phyloP scores from a whole-genome alignment of 2,329 filamentous ascomycete genomes.

The Pestalotiopsis sp. region DNA sequence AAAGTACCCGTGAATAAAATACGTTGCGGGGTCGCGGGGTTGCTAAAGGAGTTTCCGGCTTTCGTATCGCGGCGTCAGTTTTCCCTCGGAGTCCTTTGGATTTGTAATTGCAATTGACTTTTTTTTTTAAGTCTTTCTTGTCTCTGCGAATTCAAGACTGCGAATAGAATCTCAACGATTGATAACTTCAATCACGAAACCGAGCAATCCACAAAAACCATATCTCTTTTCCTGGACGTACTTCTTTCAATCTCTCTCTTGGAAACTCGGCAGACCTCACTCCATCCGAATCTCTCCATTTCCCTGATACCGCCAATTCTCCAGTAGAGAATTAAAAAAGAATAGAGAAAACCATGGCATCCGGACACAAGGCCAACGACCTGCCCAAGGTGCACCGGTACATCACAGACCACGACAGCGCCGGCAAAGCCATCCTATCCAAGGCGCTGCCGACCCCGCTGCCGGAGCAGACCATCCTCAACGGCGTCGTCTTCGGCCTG shows the following conservation, averaged over 20 bases:
- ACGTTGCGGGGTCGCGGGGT: constrained; percentile 9
- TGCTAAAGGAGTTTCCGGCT: background rate
- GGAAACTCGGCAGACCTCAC: background rate
- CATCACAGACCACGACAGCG: constrained; percentile 36
- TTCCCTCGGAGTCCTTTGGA: background rate
- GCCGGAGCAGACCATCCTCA: constrained; percentile 23
- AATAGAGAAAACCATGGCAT: constrained; percentile 4
- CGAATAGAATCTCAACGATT: too few relatives aligned
- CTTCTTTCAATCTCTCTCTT: background rate
- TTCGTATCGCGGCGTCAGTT: background rate
- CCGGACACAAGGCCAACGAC: constrained; percentile 20
- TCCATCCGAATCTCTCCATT: background rate
- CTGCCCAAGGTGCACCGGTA: constrained; percentile 23
- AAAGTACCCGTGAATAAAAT: background rate
- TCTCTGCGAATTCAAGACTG: background rate
- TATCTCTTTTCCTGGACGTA: background rate
- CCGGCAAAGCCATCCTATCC: constrained; percentile 38
- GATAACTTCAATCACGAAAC: too few relatives aligned
- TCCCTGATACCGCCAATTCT: background rate
- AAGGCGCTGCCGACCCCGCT: constrained; percentile 24
- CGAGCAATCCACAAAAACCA: background rate
- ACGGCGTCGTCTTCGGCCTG: constrained; percentile 49
- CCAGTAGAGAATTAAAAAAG: background rate
- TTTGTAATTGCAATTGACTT: background rate
- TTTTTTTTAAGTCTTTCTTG: background rate